Conservation (phyloP, 257 asterid genomes). For the Avicennia marina region DNA sequence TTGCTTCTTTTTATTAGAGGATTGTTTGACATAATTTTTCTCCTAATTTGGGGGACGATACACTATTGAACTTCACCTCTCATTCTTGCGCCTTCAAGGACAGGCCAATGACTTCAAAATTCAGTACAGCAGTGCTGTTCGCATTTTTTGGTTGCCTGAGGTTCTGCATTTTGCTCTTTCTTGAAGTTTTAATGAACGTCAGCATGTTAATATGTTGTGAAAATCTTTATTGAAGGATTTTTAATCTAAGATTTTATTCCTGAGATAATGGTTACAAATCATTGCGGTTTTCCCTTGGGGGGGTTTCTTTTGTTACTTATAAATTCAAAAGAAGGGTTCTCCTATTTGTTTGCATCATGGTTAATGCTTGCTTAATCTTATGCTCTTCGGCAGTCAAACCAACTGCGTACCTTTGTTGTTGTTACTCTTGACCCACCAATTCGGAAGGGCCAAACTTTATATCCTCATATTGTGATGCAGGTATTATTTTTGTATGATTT, state of each 20-base stretch:
- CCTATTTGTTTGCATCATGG: constrained; percentile 1
- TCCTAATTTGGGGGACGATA: constrained; percentile 74
- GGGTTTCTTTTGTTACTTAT: too few relatives aligned
- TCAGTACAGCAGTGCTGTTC: constrained; percentile 93
- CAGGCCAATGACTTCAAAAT: constrained; percentile 98
- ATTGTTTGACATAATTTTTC: neutral
- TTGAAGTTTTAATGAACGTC: constrained; percentile 10
- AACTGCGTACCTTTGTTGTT: constrained; percentile 86
- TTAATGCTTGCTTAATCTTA: constrained; percentile 8
- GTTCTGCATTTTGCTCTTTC: constrained; percentile 27
- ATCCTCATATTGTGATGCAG: constrained; percentile 97
- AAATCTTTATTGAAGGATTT: too few relatives aligned
- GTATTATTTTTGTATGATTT: constrained; percentile 24
- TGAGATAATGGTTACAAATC: too few relatives aligned
- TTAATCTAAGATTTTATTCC: too few relatives aligned
- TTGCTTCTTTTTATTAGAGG: too few relatives aligned
- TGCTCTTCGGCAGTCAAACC: constrained; percentile 65
- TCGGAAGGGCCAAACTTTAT: constrained; percentile 94
- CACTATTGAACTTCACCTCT: constrained; percentile 83
- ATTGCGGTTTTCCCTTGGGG: too few relatives aligned
- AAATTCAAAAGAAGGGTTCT: neutral
- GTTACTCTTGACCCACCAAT: constrained; percentile 97
- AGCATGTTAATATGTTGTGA: neutral
- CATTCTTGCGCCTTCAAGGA: constrained; percentile 94
- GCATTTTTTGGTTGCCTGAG: constrained; percentile 92